Conservation (phyloP, 2,329 filamentous ascomycete genomes). For the Graphium sp. region DNA sequence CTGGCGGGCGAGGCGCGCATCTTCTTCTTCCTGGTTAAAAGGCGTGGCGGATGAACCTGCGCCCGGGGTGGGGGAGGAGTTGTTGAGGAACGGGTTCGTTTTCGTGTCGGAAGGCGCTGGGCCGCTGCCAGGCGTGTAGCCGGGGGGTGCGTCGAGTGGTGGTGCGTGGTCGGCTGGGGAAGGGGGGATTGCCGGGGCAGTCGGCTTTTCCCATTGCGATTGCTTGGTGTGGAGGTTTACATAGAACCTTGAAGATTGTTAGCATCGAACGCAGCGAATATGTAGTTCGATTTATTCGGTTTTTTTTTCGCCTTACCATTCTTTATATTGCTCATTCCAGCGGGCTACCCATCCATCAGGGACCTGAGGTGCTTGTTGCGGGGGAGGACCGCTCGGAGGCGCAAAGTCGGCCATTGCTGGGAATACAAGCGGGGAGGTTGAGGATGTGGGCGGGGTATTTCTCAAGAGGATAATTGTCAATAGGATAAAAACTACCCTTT, state of each 20-base stretch:
- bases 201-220: slow-evolving; percentile 82
- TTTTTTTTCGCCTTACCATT: too few species aligned
- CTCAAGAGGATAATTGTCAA: too few species aligned
- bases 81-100: slow-evolving; percentile 50
- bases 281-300: too few species aligned
- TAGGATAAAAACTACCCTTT: too few species aligned
- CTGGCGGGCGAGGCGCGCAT: slow-evolving; percentile 57
- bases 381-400: slow-evolving; percentile 35
- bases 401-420: slow-evolving; percentile 42
- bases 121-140: slow-evolving; percentile 34
- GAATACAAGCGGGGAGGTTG: too few species aligned
- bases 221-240: slow-evolving; percentile 77
- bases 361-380: slow-evolving; percentile 45
- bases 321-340: slow-evolving; percentile 76
- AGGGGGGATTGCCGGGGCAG: slow-evolving; percentile 41
- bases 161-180: slow-evolving; percentile 13
- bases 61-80: slow-evolving; percentile 15
- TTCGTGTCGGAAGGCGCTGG: slow-evolving; percentile 38
- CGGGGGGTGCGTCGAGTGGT: slow-evolving; percentile 49
- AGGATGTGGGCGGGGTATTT: too few species aligned
- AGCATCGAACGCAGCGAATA: too few species aligned
- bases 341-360: slow-evolving; percentile 61
- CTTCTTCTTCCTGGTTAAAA: slow-evolving; percentile 48
- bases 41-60: slow-evolving; percentile 11
- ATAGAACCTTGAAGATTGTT: slow-evolving; percentile 50